Conservation (phyloP, 805 yeast genomes). For the Hanseniaspora nectarophila region DNA sequence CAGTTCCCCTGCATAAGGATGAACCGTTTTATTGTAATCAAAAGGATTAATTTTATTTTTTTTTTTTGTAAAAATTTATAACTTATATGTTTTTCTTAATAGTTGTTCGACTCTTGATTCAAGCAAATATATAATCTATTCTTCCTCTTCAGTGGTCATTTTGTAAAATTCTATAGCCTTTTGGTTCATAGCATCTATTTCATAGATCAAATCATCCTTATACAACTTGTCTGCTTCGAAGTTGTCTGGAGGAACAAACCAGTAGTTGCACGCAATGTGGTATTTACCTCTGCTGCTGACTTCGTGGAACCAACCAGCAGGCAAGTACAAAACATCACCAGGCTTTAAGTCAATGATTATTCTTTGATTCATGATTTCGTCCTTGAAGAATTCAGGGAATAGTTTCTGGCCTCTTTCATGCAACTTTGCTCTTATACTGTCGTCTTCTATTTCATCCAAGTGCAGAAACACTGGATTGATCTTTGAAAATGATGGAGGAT, state of each 20-base stretch:
- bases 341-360: conserved; percentile 40
- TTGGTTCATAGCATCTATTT: conserved; percentile 34
- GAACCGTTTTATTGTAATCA: conserved; percentile 71
- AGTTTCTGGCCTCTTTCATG: conserved; percentile 29
- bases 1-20: conserved; percentile 99
- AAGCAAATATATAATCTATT: neutral
- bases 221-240: neutral
- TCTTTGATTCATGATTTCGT: conserved; percentile 27
- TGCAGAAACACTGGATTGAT: conserved; percentile 57
- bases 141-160: conserved; percentile 16
- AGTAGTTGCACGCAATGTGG: conserved; percentile 60
- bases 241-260: conserved; percentile 56
- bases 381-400: conserved; percentile 39
- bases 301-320: conserved; percentile 77
- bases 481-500: conserved; percentile 59
- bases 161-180: conserved; percentile 23
- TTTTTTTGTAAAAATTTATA: neutral
- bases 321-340: conserved; percentile 58
- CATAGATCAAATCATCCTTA: conserved; percentile 24
- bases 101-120: neutral
- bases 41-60: conserved; percentile 15
- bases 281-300: conserved; percentile 51
- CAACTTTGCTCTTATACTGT: conserved; percentile 24
- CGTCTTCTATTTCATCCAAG: conserved; percentile 37
- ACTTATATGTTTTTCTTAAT: too few species aligned